These are phyloP conservation scores for Vigna reflexopilosa DNA, from an alignment of 306 rosid genomes.

Conservation along the genomic window DNA sequence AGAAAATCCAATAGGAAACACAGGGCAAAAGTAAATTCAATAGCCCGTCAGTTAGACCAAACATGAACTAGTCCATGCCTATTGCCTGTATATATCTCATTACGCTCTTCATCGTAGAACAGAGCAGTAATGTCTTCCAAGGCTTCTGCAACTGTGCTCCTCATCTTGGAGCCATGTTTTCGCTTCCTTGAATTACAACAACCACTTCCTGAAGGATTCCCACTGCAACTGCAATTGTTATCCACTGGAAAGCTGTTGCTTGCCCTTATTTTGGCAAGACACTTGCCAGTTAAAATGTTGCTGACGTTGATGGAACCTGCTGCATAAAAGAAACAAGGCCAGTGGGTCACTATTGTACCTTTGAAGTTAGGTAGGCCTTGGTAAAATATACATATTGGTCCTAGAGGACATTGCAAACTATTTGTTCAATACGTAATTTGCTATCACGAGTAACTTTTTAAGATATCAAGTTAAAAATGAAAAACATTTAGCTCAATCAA, in stretches of 20 bases:
- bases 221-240: constrained; percentile 61
- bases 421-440: not conserved
- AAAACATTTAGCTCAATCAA: constrained; percentile 11
- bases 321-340: constrained; percentile 55
- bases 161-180: constrained; percentile 59
- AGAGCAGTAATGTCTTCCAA: constrained; percentile 99
- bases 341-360: constrained; percentile 40
- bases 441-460: constrained; percentile 14
- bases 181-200: constrained; percentile 67
- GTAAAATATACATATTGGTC: constrained; percentile 19
- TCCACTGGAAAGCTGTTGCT: constrained; percentile 68
- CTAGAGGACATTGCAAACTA: constrained; percentile 18
- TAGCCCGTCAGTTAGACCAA: constrained; percentile 78
- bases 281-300: constrained; percentile 93
- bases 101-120: constrained; percentile 96
- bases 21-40: constrained; percentile 41
- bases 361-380: constrained; percentile 5
- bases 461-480: constrained; percentile 2
- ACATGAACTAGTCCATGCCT: constrained; percentile 95
- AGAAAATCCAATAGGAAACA: constrained; percentile 48
- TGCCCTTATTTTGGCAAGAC: constrained; percentile 92
- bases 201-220: constrained; percentile 50
- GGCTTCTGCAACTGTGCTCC: constrained; percentile 96
- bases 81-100: constrained; percentile 94
- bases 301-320: constrained; percentile 99